A percentile compares a stretch with the other conserved stretches of the same genome.
phyloP scores from a whole-genome alignment of 139 green algal species.

The Raphidocelis subcapitata region DNA sequence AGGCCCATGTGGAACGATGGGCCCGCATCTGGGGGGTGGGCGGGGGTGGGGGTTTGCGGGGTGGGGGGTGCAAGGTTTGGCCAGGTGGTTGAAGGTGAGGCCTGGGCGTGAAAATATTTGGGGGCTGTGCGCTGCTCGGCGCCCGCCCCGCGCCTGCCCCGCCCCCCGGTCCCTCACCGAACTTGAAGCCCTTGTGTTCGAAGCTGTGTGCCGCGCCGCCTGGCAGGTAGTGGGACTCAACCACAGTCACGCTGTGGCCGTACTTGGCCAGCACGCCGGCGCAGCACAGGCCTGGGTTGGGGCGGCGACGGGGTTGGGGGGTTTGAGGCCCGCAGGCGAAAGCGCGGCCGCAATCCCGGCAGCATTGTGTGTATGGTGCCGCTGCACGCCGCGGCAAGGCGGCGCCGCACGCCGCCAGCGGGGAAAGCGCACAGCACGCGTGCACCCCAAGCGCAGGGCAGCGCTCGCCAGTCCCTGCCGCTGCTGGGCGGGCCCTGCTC shows the following conservation, averaged over 20 bases:
- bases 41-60: too few species aligned
- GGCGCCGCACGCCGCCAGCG: too few species aligned
- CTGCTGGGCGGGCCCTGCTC: not conserved
- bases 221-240: conserved; percentile 78
- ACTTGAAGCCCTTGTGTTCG: conserved; percentile 36
- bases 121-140: too few species aligned
- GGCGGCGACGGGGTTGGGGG: conserved; percentile 56
- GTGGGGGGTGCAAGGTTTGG: too few species aligned
- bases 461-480: not conserved
- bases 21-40: conserved; percentile 59
- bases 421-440: not conserved
- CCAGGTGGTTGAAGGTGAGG: too few species aligned
- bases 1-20: conserved; percentile 87
- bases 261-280: conserved; percentile 71
- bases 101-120: too few species aligned
- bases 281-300: conserved; percentile 67
- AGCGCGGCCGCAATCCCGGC: not conserved
- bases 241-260: conserved; percentile 71
- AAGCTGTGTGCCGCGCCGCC: conserved; percentile 85
- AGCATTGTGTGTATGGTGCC: too few species aligned
- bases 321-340: conserved; percentile 20
- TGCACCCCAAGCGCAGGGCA: not conserved
- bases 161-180: not conserved
- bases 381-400: too few species aligned
- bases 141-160: too few species aligned